Evolutionary conservation across 495 filamentous ascomycete species (phyloP).

Genomic region (Penicillium steckii): DNA sequence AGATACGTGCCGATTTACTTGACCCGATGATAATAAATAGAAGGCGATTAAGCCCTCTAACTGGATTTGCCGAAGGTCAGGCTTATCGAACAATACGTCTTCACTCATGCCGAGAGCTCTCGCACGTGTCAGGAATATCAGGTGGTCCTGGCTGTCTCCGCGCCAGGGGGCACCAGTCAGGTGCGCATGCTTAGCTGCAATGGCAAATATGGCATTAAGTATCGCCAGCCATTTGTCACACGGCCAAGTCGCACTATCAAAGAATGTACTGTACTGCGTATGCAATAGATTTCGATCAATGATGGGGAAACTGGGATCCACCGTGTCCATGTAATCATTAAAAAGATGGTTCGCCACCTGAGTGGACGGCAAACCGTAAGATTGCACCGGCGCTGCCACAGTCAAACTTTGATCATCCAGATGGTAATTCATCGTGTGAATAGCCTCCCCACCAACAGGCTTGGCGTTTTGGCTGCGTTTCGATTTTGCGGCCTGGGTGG

Average conservation of each 20-base stretch:
- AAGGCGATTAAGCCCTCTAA: conserved; percentile 50
- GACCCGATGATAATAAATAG: conserved; percentile 52
- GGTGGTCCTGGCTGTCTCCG: conserved; percentile 28
- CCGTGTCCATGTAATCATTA: conserved; percentile 46
- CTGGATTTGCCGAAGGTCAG: conserved; percentile 53
- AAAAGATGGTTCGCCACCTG: conserved; percentile 46
- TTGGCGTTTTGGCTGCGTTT: background rate
- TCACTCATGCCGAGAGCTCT: conserved; percentile 44
- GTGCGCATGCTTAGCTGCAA: conserved; percentile 48
- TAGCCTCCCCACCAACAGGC: background rate
- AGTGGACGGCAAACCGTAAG: conserved; percentile 44
- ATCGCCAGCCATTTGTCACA: conserved; percentile 53
- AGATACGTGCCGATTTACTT: conserved; percentile 51
- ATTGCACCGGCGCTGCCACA: conserved; percentile 28
- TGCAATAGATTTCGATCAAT: conserved; percentile 37
- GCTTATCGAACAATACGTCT: conserved; percentile 41
- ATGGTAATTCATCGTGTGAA: conserved; percentile 44
- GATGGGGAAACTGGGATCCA: conserved; percentile 56
- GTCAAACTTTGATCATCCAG: conserved; percentile 48
- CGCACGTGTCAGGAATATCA: conserved; percentile 53
- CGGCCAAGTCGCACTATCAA: conserved; percentile 8
- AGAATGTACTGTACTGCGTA: conserved; percentile 29
- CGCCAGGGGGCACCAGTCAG: conserved; percentile 16
- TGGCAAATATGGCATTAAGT: conserved; percentile 63
- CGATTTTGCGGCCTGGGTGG: background rate